Evolutionary conservation across 2,329 filamentous ascomycete species (phyloP).

Genomic region (Fusarium buharicum): DNA sequence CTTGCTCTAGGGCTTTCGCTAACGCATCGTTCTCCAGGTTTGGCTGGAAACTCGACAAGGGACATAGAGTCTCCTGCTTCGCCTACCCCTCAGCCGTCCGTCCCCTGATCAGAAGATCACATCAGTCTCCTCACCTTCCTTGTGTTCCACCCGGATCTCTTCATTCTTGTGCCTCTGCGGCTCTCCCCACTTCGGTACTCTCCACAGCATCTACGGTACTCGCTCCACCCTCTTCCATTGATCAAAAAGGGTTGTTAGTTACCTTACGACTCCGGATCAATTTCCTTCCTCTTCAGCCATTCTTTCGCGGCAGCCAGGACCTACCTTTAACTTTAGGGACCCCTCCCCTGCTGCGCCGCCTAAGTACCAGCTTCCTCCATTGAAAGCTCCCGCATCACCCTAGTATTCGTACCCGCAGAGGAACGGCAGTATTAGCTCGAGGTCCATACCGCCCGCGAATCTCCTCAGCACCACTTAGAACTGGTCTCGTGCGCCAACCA

Average conservation of each 20-base stretch:
- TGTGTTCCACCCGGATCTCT: slow-evolving; percentile 31
- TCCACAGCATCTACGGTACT: slow-evolving; percentile 4
- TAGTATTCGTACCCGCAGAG: slow-evolving; percentile 22
- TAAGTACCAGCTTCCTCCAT: slow-evolving; percentile 28
- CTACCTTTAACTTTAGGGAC: not conserved
- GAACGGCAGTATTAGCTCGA: slow-evolving; percentile 41
- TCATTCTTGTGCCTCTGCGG: slow-evolving; percentile 25
- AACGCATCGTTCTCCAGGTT: slow-evolving; percentile 40
- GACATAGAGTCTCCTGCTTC: slow-evolving; percentile 32
- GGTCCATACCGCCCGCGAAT: slow-evolving; percentile 39
- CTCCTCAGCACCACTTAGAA: slow-evolving; percentile 40
- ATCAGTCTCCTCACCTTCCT: slow-evolving; percentile 22
- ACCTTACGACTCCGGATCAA: slow-evolving; percentile 21
- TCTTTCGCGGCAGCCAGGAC: slow-evolving; percentile 19
- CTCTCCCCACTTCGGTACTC: slow-evolving; percentile 37
- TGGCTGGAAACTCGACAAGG: slow-evolving; percentile 39
- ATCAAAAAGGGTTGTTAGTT: slow-evolving; percentile 33
- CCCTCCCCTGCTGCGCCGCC: slow-evolving; percentile 39
- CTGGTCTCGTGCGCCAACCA: slow-evolving; percentile 46
- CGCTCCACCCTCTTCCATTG: slow-evolving; percentile 5
- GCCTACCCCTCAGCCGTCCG: slow-evolving; percentile 31
- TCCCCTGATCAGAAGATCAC: slow-evolving; percentile 38
- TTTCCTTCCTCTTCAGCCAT: slow-evolving; percentile 22
- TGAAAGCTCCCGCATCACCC: slow-evolving; percentile 32
- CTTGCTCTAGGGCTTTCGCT: slow-evolving; percentile 41